Percentiles rank a stretch among this genome's conserved stretches.
Evolutionary conservation across 2,329 filamentous ascomycete species (phyloP).

Genomic region (Aspergillus sp.): DNA sequence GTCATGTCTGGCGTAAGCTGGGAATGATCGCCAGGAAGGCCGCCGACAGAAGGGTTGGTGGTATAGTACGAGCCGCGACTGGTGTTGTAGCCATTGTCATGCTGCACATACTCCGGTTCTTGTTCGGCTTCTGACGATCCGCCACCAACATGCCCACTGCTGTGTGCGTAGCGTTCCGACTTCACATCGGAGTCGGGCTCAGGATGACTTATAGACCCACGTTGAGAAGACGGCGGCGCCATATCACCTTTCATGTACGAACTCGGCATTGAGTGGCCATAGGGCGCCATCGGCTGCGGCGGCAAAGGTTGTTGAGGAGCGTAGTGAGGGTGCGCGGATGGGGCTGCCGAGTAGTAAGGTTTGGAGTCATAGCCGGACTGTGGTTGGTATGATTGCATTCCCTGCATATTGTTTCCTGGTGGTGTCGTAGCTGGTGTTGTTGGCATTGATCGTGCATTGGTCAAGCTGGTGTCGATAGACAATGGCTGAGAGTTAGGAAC

Average conservation of each 20-base stretch:
- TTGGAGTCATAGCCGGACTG: slow-evolving; percentile 76
- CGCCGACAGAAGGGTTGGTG: slow-evolving; percentile 62
- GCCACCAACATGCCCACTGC: slow-evolving; percentile 56
- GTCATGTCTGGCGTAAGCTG: slow-evolving; percentile 82
- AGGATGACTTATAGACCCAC: slow-evolving; percentile 58
- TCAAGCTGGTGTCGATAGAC: slow-evolving; percentile 77
- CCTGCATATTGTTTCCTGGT: slow-evolving; percentile 72
- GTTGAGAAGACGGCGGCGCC: slow-evolving; percentile 74
- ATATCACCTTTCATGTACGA: slow-evolving; percentile 82
- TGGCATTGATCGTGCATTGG: slow-evolving; percentile 80
- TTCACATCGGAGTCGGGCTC: slow-evolving; percentile 68
- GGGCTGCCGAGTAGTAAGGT: slow-evolving; percentile 72
- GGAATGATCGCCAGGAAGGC: slow-evolving; percentile 68
- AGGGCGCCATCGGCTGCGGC: slow-evolving; percentile 68
- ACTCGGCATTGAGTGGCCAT: slow-evolving; percentile 54
- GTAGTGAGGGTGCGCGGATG: slow-evolving; percentile 68
- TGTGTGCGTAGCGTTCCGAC: slow-evolving; percentile 63
- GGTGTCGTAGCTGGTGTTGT: slow-evolving; percentile 90
- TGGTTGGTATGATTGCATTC: slow-evolving; percentile 74
- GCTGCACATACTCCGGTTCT: slow-evolving; percentile 80
- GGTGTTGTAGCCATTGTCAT: slow-evolving; percentile 69
- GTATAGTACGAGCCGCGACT: slow-evolving; percentile 76
- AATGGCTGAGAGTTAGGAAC: slow-evolving; percentile 68
- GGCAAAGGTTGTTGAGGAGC: slow-evolving; percentile 59
- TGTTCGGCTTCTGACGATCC: slow-evolving; percentile 62